Conservation (phyloP, 2,329 filamentous ascomycete genomes). For the Akanthomyces uredinophilus region DNA sequence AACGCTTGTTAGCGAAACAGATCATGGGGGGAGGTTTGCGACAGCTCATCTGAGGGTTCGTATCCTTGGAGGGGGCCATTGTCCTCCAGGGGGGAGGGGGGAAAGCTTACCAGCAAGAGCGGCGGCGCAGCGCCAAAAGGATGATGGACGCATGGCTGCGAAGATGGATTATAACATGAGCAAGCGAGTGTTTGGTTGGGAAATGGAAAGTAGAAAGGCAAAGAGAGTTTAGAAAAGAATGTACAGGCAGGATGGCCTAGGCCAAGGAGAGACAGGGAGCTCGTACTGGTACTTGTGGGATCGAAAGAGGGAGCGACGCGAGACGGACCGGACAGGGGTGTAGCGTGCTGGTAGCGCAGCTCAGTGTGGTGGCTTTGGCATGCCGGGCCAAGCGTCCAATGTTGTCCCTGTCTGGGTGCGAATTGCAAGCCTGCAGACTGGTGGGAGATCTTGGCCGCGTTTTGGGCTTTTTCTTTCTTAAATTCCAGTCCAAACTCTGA, state of each 20-base stretch:
- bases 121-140: constrained; percentile 12
- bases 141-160: constrained; percentile 7
- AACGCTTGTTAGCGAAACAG: neutral
- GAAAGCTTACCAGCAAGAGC: constrained; percentile 8
- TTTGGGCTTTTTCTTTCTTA: neutral
- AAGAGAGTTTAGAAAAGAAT: neutral
- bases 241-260: neutral
- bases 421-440: neutral
- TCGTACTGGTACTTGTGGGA: neutral
- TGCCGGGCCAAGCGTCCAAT: neutral
- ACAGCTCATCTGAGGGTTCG: neutral
- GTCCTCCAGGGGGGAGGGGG: neutral
- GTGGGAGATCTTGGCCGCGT: neutral
- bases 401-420: too few species aligned
- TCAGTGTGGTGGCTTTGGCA: constrained; percentile 4
- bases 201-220: neutral
- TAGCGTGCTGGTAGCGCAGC: neutral
- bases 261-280: constrained; percentile 1
- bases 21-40: neutral
- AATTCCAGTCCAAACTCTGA: neutral
- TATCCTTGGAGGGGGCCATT: neutral
- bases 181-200: neutral
- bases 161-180: constrained; percentile 5
- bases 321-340: neutral
- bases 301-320: constrained; percentile 7